phyloP scores from a whole-genome alignment of 1,139 yeast species.

The Candida freyschussii region DNA sequence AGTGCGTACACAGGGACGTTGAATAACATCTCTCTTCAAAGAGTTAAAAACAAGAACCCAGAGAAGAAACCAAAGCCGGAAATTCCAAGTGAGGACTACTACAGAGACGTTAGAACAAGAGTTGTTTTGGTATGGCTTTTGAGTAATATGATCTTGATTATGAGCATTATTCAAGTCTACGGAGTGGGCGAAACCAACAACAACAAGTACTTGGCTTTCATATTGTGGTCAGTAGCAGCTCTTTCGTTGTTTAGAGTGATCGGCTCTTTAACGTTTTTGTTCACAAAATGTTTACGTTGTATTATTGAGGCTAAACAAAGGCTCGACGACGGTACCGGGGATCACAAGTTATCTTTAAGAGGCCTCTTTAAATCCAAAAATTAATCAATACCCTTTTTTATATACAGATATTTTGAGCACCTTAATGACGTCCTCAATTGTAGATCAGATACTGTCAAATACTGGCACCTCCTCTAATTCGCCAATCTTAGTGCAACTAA shows the following conservation, averaged over 20 bases:
- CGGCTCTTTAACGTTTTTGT: slow-evolving; percentile 69
- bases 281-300: slow-evolving; percentile 37
- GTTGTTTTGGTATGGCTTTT: slow-evolving; percentile 93
- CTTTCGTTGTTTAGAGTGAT: slow-evolving; percentile 73
- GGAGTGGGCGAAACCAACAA: slow-evolving; percentile 56
- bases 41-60: slow-evolving; percentile 54
- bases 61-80: slow-evolving; percentile 30
- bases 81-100: slow-evolving; percentile 78
- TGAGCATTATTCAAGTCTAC: slow-evolving; percentile 84
- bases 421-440: too few species aligned
- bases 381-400: too few species aligned
- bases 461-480: too few species aligned
- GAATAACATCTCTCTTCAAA: slow-evolving; percentile 66
- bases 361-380: too few species aligned
- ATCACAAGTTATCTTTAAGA: slow-evolving; percentile 12
- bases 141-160: slow-evolving; percentile 68
- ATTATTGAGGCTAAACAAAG: slow-evolving; percentile 35
- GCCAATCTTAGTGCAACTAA: too few species aligned
- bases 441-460: too few species aligned
- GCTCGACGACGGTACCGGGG: slow-evolving; percentile 28
- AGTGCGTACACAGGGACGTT: slow-evolving; percentile 77
- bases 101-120: slow-evolving; percentile 87
- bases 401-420: too few species aligned
- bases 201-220: slow-evolving; percentile 75
- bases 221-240: slow-evolving; percentile 87